These are phyloP conservation scores for Solanum etuberosum DNA, from an alignment of 257 asterid genomes.

Conservation along the genomic window DNA sequence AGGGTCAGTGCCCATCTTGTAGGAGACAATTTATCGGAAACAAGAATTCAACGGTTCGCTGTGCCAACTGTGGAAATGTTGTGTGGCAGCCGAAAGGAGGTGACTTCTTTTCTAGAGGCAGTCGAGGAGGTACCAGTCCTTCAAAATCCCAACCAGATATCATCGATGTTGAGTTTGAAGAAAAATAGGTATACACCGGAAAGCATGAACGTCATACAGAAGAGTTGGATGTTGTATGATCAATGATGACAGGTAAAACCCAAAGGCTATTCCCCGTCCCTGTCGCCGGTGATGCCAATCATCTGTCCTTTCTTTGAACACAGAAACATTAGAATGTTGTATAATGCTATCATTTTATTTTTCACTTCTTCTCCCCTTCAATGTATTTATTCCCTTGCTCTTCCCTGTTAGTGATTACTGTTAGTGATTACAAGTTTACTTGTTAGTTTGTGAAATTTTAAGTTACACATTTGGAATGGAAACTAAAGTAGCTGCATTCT, in stretches of 20 bases:
- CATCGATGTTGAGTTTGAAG: slow-evolving; percentile 94
- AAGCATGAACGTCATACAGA: neutral
- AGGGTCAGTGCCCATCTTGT: slow-evolving; percentile 99
- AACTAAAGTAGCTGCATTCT: neutral
- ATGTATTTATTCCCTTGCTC: neutral
- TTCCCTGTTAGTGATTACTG: neutral
- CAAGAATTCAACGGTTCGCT: slow-evolving; percentile 74
- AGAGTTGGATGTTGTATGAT: neutral
- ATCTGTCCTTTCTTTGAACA: neutral
- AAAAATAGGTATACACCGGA: slow-evolving; percentile 38
- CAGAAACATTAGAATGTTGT: neutral
- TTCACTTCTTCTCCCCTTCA: neutral
- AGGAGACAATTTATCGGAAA: slow-evolving; percentile 71
- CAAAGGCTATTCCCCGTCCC: neutral
- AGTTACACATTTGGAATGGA: neutral
- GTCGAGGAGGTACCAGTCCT: slow-evolving; percentile 50
- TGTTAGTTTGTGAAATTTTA: neutral
- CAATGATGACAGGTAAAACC: neutral
- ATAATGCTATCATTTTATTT: neutral
- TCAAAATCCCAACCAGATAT: slow-evolving; percentile 70
- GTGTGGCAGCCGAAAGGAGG: slow-evolving; percentile 89
- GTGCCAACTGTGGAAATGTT: slow-evolving; percentile 77
- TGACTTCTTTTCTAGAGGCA: slow-evolving; percentile 51
- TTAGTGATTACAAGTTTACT: neutral
- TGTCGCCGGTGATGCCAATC: neutral